Evolutionary conservation across 2,329 filamentous ascomycete genomes (phyloP), one percentile per base, ranked within the genome.

Genomic region (Epicoccum nigrum): DNA sequence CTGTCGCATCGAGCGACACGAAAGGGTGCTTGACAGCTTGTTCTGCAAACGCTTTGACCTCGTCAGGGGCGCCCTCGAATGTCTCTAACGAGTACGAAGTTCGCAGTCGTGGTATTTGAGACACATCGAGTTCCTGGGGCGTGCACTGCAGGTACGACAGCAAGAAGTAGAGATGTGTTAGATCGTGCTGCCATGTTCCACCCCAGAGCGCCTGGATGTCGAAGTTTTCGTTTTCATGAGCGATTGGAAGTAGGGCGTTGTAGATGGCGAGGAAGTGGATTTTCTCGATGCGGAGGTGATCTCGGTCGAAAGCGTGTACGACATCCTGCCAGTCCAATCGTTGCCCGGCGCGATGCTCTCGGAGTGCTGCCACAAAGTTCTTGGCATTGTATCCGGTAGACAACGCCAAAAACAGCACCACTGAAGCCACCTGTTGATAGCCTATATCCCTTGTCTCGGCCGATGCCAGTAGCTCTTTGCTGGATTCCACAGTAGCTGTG

Each of bases 91-190:
- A 85, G 68, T 97, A 95, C 2, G 91, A 90, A 19, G 86, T 83
- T 48, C 89, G 84, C 28, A 97, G 81, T 27, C 88, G 85, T 1
- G 92, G 93, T 51, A 97, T 94, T 28, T 88, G 89, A 11, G 86
- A 88, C 3, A 90, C 88, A 70, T 97, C 92, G 20, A 96, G 81
- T 64, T 92, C 84, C 21, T 90, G 84, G 0, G 87, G 82, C 11
- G 83, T 84, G 49, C 92, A 82, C 4, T 89, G 89, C 17, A 93
- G 81, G 70, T 93, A 97, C 15, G 92, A 92, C 57, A 88, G 88
- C 45, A 97, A 84, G 70, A 97, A 97, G n/a, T 92, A 95, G 28
- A 99, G 78, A 59, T 97, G 93, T 0, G 94, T 90, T 56, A 96
- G 86, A 12, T 88, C 84, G 60, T 95, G 85, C 56, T 87, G 85